Percentiles rank a stretch among this genome's conserved stretches.
Evolutionary conservation across 768 basidiomycete species (phyloP).

Genomic region (Lentinula detonsa): DNA sequence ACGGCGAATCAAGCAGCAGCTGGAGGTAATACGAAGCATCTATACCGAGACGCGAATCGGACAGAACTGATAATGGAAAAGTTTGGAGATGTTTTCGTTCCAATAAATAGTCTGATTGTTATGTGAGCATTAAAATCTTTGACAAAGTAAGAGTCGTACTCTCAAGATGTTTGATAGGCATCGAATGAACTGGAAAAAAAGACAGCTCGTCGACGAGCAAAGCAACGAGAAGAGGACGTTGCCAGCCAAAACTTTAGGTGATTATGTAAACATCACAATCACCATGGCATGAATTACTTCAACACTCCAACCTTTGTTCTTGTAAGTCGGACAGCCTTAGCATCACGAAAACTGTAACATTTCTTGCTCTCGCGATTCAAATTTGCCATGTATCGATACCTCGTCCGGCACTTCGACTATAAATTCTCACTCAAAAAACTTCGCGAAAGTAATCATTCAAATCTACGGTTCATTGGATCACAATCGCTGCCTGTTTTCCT

Average conservation of each 20-base stretch:
- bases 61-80: conserved; percentile 71
- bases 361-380: too few species aligned
- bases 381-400: too few species aligned
- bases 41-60: conserved; percentile 93
- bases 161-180: conserved; percentile 84
- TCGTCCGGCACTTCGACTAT: too few species aligned
- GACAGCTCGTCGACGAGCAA: conserved; percentile 4
- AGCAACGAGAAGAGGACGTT: not conserved
- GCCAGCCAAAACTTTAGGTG: not conserved
- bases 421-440: too few species aligned
- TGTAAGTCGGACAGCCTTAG: too few species aligned
- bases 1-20: conserved; percentile 65
- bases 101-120: conserved; percentile 61
- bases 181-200: conserved; percentile 20
- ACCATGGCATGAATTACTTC: too few species aligned
- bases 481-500: too few species aligned
- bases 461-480: too few species aligned
- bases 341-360: too few species aligned
- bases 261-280: not conserved
- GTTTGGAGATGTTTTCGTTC: conserved; percentile 88
- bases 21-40: conserved; percentile 91
- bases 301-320: too few species aligned
- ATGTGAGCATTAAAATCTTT: conserved; percentile 8
- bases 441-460: too few species aligned
- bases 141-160: conserved; percentile 38